A percentile compares a stretch with the other conserved stretches of the same genome.
Evolutionary conservation across 1,139 yeast species (phyloP).

Genomic region (Neolecta irregularis): DNA sequence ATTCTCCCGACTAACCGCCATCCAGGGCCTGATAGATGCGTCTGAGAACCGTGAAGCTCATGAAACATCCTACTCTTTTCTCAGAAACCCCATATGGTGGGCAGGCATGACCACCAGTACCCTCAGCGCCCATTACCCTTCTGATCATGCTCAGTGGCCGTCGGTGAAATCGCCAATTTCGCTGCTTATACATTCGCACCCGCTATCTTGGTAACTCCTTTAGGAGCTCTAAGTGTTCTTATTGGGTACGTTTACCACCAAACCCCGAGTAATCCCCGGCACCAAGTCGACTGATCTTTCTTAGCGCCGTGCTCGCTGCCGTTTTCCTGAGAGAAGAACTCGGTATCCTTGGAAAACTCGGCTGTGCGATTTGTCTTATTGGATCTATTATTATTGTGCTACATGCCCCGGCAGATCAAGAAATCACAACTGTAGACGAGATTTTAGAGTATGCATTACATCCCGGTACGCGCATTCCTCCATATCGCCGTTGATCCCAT

Average conservation of each 20-base stretch:
- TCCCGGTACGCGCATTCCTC: conserved; percentile 37
- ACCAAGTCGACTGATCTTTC: conserved; percentile 6
- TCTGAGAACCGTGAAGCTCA: too few species aligned
- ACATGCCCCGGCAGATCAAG: conserved; percentile 90
- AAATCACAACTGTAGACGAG: conserved; percentile 76
- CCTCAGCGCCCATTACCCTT: not conserved
- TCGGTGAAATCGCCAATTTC: conserved; percentile 83
- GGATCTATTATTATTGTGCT: conserved; percentile 82
- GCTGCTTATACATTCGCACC: conserved; percentile 96
- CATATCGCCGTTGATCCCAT: too few species aligned
- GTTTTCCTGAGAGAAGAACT: conserved; percentile 70
- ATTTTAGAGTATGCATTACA: conserved; percentile 63
- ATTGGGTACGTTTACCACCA: conserved; percentile 38
- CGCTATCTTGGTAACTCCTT: conserved; percentile 78
- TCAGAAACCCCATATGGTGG: conserved; percentile 87
- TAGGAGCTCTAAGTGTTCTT: conserved; percentile 80
- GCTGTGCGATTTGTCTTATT: conserved; percentile 78
- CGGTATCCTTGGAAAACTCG: conserved; percentile 82
- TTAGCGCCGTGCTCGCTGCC: conserved; percentile 78
- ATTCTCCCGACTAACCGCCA: not conserved
- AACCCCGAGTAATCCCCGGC: not conserved
- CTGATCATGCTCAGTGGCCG: conserved; percentile 74
- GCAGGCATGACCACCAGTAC: conserved; percentile 46
- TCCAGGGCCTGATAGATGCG: conserved; percentile 59
- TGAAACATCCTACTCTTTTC: conserved; percentile 60